Evolutionary conservation across 495 filamentous ascomycete genomes (phyloP).

Genomic region (Daldinia concentrica): DNA sequence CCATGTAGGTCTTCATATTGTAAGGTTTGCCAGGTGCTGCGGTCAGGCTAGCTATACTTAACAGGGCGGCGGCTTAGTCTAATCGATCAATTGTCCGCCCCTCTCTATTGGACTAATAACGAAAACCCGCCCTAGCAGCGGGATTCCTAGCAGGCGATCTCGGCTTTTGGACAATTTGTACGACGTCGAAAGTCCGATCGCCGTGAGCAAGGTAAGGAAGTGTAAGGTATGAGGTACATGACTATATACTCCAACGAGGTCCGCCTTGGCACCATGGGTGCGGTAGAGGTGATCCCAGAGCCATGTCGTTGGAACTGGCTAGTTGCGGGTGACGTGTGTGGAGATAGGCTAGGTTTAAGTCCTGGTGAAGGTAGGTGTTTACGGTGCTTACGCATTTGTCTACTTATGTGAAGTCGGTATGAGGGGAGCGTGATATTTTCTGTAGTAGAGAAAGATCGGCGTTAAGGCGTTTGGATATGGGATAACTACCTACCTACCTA

Average conservation of each 20-base stretch:
- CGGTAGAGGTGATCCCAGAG: not conserved
- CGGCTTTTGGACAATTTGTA: too few relatives aligned
- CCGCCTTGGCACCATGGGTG: not conserved
- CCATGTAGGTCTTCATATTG: too few relatives aligned
- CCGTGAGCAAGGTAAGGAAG: not conserved
- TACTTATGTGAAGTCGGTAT: not conserved
- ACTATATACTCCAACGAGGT: not conserved
- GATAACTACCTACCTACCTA: not conserved
- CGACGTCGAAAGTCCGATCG: not conserved
- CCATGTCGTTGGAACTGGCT: not conserved
- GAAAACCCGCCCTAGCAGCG: not conserved
- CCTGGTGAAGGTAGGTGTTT: not conserved
- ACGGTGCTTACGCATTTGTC: not conserved
- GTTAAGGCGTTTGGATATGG: not conserved
- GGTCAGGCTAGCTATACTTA: too few relatives aligned
- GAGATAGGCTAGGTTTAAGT: slow-evolving; percentile 2
- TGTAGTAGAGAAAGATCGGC: not conserved
- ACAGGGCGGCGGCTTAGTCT: not conserved
- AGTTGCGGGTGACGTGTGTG: not conserved
- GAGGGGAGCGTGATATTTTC: not conserved
- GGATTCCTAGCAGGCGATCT: too few relatives aligned
- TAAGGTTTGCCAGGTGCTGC: too few relatives aligned
- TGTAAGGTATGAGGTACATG: too few relatives aligned
- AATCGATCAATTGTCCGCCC: too few relatives aligned
- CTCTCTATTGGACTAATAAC: not conserved